These are phyloP conservation scores for Rhynchosporium secalis DNA, from an alignment of 2,329 filamentous ascomycete genomes.

Conservation along the genomic window DNA sequence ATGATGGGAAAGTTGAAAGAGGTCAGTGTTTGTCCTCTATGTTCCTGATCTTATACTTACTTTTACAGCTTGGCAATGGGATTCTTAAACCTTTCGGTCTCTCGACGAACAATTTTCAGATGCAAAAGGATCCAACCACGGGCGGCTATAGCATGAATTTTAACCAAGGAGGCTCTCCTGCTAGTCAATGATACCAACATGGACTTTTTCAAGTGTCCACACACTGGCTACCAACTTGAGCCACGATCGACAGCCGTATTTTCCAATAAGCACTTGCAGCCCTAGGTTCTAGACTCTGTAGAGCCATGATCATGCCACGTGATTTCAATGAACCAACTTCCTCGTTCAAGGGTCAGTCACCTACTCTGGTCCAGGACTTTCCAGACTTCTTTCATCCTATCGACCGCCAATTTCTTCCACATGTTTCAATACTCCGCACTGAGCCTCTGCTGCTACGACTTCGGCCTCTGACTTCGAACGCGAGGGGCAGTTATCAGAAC, in stretches of 20 bases:
- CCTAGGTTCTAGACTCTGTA: neutral
- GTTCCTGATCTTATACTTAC: slow-evolving; percentile 6
- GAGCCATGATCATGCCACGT: neutral
- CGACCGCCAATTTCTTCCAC: neutral
- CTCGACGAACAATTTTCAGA: slow-evolving; percentile 92
- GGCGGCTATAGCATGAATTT: slow-evolving; percentile 97
- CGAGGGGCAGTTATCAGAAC: slow-evolving; percentile 12
- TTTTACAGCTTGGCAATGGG: slow-evolving; percentile 73
- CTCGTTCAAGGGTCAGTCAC: neutral
- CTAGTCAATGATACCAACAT: neutral
- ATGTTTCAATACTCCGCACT: slow-evolving; percentile 5
- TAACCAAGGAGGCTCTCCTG: slow-evolving; percentile 35
- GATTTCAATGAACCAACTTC: neutral
- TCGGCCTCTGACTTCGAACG: slow-evolving; percentile 8
- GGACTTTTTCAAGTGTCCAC: neutral
- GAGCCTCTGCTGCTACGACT: neutral
- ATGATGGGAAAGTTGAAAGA: slow-evolving; percentile 98
- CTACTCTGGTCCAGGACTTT: neutral
- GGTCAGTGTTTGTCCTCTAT: slow-evolving; percentile 45
- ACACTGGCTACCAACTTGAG: neutral
- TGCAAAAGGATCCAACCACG: slow-evolving; percentile 84
- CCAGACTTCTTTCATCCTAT: neutral
- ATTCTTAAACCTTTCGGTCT: slow-evolving; percentile 91
- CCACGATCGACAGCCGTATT: neutral
- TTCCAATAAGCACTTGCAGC: neutral